A percentile compares a stretch with the other conserved stretches of the same genome.
Evolutionary conservation across 225 moss, liverwort and hornwort genomes (phyloP).

Genomic region (Pseudisothecium myosuroides): DNA sequence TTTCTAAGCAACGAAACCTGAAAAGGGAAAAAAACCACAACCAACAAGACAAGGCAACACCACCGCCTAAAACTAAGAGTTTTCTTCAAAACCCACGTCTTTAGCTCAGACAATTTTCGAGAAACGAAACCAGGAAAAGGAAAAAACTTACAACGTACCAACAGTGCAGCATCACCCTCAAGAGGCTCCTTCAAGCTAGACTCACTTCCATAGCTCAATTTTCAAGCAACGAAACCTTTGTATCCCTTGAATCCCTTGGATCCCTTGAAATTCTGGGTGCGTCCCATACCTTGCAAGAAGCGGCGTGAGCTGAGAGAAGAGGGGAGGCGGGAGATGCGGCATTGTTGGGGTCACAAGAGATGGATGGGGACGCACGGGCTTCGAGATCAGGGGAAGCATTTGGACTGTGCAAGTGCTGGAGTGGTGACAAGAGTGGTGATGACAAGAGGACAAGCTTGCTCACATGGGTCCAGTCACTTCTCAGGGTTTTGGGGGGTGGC

Average conservation of each 20-base stretch:
- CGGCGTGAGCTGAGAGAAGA: not conserved
- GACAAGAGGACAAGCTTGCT: not conserved
- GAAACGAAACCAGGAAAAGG: not conserved
- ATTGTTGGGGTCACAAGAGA: not conserved
- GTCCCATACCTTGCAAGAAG: not conserved
- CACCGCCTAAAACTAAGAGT: no score
- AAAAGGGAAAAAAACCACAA: no score
- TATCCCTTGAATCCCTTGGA: not conserved
- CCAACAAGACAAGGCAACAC: not conserved
- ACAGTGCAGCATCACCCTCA: not conserved
- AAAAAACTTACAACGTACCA: not conserved
- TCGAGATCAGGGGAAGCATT: not conserved
- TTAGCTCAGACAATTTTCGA: not conserved
- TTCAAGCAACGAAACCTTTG: not conserved
- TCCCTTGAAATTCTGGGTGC: not conserved
- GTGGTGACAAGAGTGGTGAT: not conserved
- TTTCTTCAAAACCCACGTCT: not conserved
- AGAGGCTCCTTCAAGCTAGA: not conserved
- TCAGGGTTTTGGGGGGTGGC: not conserved
- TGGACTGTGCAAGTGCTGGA: not conserved
- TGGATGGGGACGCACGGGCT: not conserved
- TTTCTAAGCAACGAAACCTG: not conserved
- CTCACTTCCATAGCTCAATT: not conserved
- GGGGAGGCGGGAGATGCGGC: not conserved
- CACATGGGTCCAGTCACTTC: not conserved